A percentile compares a stretch with the other conserved stretches of the same genome.
Conservation (phyloP, 257 asterid genomes). For the Solanum commersonii region DNA sequence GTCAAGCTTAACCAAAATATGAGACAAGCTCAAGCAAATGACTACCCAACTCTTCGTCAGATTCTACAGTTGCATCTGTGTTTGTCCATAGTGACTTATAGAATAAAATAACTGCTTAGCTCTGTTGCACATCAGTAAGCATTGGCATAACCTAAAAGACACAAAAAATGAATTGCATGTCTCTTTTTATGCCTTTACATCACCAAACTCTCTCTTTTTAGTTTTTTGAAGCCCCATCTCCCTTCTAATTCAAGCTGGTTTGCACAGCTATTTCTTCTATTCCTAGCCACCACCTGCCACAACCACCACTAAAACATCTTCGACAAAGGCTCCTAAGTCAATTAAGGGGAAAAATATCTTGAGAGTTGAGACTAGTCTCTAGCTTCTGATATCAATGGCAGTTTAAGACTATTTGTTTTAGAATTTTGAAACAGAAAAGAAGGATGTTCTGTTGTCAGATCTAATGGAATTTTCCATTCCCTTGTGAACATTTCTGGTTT, state of each 20-base stretch:
- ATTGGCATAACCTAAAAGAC: neutral
- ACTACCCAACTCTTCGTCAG: neutral
- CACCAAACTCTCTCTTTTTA: neutral
- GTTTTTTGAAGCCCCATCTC: neutral
- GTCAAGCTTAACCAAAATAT: neutral
- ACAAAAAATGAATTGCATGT: neutral
- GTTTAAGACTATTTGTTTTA: neutral
- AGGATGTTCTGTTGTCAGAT: neutral
- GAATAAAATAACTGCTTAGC: neutral
- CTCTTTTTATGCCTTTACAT: neutral
- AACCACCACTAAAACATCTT: neutral
- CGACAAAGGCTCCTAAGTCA: neutral
- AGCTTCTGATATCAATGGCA: neutral
- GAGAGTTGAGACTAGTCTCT: neutral
- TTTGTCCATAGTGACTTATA: neutral
- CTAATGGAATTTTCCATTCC: neutral
- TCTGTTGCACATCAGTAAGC: neutral
- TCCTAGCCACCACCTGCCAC: neutral
- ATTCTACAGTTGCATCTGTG: neutral
- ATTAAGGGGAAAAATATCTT: neutral
- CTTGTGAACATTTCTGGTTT: neutral
- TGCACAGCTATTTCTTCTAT: neutral
- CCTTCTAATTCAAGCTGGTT: neutral
- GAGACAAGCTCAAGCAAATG: neutral
- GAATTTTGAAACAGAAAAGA: neutral